Conservation (phyloP, 2,329 filamentous ascomycete genomes). For the Xylaria sp. region DNA sequence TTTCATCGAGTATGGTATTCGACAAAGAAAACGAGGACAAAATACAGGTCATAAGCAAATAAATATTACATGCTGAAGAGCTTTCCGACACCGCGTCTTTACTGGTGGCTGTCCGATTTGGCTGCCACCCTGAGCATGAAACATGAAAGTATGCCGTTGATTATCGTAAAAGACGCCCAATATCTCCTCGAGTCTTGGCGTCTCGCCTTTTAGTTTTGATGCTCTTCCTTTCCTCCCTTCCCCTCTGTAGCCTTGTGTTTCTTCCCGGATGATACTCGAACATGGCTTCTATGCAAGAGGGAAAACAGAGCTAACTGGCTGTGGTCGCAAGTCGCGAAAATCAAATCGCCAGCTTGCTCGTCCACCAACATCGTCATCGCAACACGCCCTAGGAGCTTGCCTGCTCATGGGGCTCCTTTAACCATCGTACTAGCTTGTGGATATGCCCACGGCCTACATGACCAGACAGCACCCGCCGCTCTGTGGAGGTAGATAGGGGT, state of each 20-base stretch:
- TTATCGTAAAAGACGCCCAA: slow-evolving; percentile 49
- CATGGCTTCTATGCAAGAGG: slow-evolving; percentile 38
- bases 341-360: slow-evolving; percentile 41
- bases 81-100: slow-evolving; percentile 49
- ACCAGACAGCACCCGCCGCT: slow-evolving; percentile 92
- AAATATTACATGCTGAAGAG: slow-evolving; percentile 63
- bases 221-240: slow-evolving; percentile 32
- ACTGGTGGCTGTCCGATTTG: slow-evolving; percentile 40
- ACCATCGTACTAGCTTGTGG: slow-evolving; percentile 33
- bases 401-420: slow-evolving; percentile 23
- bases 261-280: slow-evolving; percentile 38
- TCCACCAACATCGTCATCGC: slow-evolving; percentile 40
- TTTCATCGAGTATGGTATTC: slow-evolving; percentile 47
- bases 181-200: slow-evolving; percentile 39
- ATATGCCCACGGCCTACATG: slow-evolving; percentile 71
- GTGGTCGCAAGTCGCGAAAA: slow-evolving; percentile 39
- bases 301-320: slow-evolving; percentile 31
- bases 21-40: slow-evolving; percentile 50
- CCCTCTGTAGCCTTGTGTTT: slow-evolving; percentile 35
- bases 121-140: slow-evolving; percentile 43
- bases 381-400: slow-evolving; percentile 39
- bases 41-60: slow-evolving; percentile 54
- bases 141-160: slow-evolving; percentile 48
- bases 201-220: slow-evolving; percentile 37
- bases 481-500: slow-evolving; percentile 98